Conservation (phyloP, 306 rosid genomes). For the Vigna angularis region DNA sequence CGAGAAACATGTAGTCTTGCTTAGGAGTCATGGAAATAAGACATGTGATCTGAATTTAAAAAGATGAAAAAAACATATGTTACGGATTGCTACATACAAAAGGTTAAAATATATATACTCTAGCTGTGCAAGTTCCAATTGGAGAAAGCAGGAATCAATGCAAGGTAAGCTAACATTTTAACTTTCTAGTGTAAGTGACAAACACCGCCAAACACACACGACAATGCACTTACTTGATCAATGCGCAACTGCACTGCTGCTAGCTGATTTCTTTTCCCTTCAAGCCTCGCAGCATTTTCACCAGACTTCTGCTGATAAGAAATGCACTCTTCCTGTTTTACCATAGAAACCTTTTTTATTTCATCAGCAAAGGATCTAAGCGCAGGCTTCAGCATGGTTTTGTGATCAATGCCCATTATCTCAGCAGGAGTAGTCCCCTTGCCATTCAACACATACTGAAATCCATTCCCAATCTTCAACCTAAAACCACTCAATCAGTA, state of each 20-base stretch:
- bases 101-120: neutral
- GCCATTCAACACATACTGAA: slow-evolving; percentile 76
- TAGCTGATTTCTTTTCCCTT: slow-evolving; percentile 64
- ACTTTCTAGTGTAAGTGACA: neutral
- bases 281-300: slow-evolving; percentile 63
- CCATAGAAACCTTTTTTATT: slow-evolving; percentile 70
- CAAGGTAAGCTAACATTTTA: neutral
- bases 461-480: slow-evolving; percentile 69
- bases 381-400: slow-evolving; percentile 65
- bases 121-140: neutral
- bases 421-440: slow-evolving; percentile 77
- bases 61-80: neutral
- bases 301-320: slow-evolving; percentile 66
- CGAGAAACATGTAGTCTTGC: slow-evolving; percentile 1
- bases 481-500: slow-evolving; percentile 49
- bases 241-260: slow-evolving; percentile 54
- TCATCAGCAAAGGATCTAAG: slow-evolving; percentile 63
- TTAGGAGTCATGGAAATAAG: neutral
- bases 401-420: slow-evolving; percentile 84
- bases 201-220: slow-evolving; percentile 8
- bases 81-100: neutral
- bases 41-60: neutral
- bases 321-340: slow-evolving; percentile 66
- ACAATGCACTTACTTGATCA: slow-evolving; percentile 66
- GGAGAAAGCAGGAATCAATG: slow-evolving; percentile 11